Percentiles rank a stretch among this genome's conserved stretches.
Conservation (phyloP, 164 flowering plant species). For the Magnolia changhungtana region DNA sequence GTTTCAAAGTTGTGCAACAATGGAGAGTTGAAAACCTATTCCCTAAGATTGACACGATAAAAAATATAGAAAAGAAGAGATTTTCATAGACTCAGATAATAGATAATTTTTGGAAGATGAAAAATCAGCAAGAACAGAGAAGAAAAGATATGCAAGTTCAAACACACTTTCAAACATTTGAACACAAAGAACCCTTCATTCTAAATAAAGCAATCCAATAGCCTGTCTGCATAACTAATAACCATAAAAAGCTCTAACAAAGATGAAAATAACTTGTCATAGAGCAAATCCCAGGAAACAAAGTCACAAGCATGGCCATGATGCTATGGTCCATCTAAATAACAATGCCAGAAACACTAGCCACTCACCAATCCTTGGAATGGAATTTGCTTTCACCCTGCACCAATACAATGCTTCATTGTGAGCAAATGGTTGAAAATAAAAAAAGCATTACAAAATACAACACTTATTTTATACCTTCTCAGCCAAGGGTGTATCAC, state of each 20-base stretch:
- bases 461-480: slow-evolving; percentile 21
- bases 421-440: slow-evolving; percentile 1
- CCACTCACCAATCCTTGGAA: slow-evolving; percentile 6
- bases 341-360: neutral
- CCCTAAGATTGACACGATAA: no score
- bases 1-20: no score
- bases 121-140: no score
- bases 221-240: neutral
- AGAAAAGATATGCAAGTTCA: no score
- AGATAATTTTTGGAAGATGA: no score
- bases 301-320: neutral
- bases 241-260: neutral
- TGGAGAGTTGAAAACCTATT: no score
- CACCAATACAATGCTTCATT: neutral
- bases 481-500: slow-evolving; percentile 18
- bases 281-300: neutral
- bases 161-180: neutral
- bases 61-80: no score
- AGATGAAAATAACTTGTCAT: neutral
- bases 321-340: neutral
- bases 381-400: slow-evolving; percentile 9
- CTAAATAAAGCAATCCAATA: neutral
- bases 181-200: neutral
- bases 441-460: neutral
- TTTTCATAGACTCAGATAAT: no score